These are phyloP conservation scores for Microdochium bolleyi DNA, from an alignment of 2,329 filamentous ascomycete genomes.

Conservation along the genomic window DNA sequence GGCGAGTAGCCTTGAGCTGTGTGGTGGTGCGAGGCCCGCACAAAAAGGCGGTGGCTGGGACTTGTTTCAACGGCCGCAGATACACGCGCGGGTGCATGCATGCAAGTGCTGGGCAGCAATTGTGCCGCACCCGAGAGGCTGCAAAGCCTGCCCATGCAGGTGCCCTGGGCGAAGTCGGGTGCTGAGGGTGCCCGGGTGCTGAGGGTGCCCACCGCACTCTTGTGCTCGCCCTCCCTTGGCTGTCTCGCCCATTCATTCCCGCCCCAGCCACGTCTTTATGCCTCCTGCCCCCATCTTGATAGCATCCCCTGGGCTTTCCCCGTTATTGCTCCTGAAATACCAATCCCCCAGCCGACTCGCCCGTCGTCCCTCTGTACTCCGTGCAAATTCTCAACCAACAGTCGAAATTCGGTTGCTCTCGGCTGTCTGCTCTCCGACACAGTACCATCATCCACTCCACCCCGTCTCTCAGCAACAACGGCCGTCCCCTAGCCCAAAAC, in stretches of 20 bases:
- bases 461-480: background rate
- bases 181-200: background rate
- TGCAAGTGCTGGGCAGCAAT: too few relatives aligned
- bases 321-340: background rate
- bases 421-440: background rate
- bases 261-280: constrained; percentile 1
- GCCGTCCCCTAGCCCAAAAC: background rate
- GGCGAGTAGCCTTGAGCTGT: too few relatives aligned
- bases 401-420: background rate
- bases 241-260: background rate
- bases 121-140: too few relatives aligned
- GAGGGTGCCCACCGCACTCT: background rate
- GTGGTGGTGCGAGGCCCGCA: too few relatives aligned
- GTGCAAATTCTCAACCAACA: background rate
- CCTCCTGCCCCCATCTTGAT: background rate
- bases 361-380: background rate
- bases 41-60: too few relatives aligned
- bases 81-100: too few relatives aligned
- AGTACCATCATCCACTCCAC: background rate
- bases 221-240: background rate
- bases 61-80: too few relatives aligned
- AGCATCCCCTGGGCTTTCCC: background rate
- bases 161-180: too few relatives aligned
- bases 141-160: too few relatives aligned
- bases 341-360: constrained; percentile 1